These are phyloP conservation scores for Tubosaeta sp. DNA, from an alignment of 768 basidiomycete species.

Conservation along the genomic window DNA sequence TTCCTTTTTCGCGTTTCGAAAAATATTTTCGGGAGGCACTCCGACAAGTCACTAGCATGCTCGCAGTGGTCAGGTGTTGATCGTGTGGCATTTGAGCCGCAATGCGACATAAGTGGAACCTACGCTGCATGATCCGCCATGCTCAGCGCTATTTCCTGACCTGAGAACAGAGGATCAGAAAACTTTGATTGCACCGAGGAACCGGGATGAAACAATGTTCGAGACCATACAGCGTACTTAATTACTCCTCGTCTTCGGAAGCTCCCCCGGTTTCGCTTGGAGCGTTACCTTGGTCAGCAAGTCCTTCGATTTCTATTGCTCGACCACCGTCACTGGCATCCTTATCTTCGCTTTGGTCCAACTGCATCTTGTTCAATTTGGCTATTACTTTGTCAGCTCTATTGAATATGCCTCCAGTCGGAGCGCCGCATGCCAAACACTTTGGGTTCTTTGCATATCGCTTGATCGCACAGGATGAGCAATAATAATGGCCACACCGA, in stretches of 20 bases:
- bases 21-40: slow-evolving; percentile 5
- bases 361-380: slow-evolving; percentile 72
- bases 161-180: slow-evolving; percentile 14
- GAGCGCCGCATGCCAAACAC: slow-evolving; percentile 89
- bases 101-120: neutral
- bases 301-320: slow-evolving; percentile 59
- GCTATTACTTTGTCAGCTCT: slow-evolving; percentile 89
- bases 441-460: slow-evolving; percentile 92
- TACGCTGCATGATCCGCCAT: slow-evolving; percentile 13
- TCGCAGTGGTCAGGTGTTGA: neutral
- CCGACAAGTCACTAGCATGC: slow-evolving; percentile 4
- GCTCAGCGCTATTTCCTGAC: slow-evolving; percentile 18
- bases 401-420: slow-evolving; percentile 96
- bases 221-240: slow-evolving; percentile 21
- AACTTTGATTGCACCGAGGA: slow-evolving; percentile 24
- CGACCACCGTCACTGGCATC: slow-evolving; percentile 37
- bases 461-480: slow-evolving; percentile 92
- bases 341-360: slow-evolving; percentile 47
- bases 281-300: slow-evolving; percentile 32
- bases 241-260: slow-evolving; percentile 31
- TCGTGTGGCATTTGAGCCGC: slow-evolving; percentile 7
- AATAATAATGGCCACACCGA: slow-evolving; percentile 95
- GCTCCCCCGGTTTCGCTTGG: slow-evolving; percentile 24
- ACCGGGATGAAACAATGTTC: slow-evolving; percentile 32
- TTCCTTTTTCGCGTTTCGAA: neutral